Evolutionary conservation across 2,329 filamentous ascomycete species (phyloP), one percentile per base, ranked within the genome.

Genomic region (Microcyclospora tardicrescens): DNA sequence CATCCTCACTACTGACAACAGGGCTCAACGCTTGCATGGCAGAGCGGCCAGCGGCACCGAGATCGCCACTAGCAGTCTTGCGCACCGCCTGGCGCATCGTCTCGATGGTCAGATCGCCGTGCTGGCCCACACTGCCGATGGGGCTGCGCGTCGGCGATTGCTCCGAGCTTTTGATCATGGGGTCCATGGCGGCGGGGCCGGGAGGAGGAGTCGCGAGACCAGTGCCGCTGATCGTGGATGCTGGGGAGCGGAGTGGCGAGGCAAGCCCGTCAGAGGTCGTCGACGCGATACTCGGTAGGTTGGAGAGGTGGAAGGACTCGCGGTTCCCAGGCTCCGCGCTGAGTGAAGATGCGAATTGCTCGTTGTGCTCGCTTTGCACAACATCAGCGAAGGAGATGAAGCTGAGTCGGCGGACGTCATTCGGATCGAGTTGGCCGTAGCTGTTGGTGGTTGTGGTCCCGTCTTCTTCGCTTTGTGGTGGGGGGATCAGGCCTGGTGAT

Each of bases 381-480:
- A 96, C 85, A 54, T 96, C 89, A 44, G 89, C 87, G 61, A 96
- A 96, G 6, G 86, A 94, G 57, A 96, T 93, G 64, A 96, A 96
- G 59, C 83, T 91, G 45, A 96, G 65, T 15, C 89, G 77, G 34
- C 84, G 79, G 13, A 93, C 75, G 53, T 94, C 87, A 34, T 75
- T 71, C 30, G 72, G 73, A 53, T 94, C 86, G 44, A 89, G 66
- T 34, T 79, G 77, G 27, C 80, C 84, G 58, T 89, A 89, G 56
- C 77, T 84, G 41, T 80, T 83, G 2, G 75, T 76, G 56, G 77
- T 84, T 41, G 80, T 83, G 2, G 75, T 76, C 16, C 69, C 69
- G 48, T 89, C 82, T 32, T 77, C 67, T 29, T 53, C 48, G 10
- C 40, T 38, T 14, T 33, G 19, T 6, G 33, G 28, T 34, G 29